These are phyloP conservation scores for Penicillium sumatraense DNA, from an alignment of 2,329 filamentous ascomycete species.

Conservation along the genomic window DNA sequence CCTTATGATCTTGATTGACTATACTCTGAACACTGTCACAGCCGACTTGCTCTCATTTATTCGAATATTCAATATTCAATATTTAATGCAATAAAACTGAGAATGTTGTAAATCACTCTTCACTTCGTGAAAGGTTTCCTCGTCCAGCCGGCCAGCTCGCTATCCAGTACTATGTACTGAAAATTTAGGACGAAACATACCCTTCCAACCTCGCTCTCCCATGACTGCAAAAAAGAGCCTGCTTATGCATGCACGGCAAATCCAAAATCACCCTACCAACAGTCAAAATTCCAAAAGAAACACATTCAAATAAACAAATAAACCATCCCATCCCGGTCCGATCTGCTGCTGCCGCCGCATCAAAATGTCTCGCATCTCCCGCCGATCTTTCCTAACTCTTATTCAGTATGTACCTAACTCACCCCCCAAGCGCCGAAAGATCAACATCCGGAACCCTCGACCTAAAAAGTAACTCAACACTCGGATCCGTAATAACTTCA, in stretches of 20 bases:
- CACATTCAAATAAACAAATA: neutral
- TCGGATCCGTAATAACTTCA: slow-evolving; percentile 44
- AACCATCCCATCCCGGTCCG: neutral
- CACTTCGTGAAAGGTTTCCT: too few relatives aligned
- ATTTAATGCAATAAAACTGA: too few relatives aligned
- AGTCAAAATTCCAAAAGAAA: neutral
- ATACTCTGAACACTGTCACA: too few relatives aligned
- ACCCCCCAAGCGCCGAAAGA: slow-evolving; percentile 25
- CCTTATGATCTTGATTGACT: too few relatives aligned
- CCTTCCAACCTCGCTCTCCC: too few relatives aligned
- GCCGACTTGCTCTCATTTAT: too few relatives aligned
- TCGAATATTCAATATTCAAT: too few relatives aligned
- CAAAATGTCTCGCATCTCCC: neutral
- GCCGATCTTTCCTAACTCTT: neutral
- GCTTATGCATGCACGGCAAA: neutral
- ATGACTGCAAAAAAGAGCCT: neutral
- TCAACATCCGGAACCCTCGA: slow-evolving; percentile 31
- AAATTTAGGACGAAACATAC: too few relatives aligned
- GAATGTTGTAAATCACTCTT: too few relatives aligned
- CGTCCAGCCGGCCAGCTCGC: too few relatives aligned
- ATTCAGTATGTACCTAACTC: neutral
- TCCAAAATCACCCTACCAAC: neutral
- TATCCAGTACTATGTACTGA: too few relatives aligned
- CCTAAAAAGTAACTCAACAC: slow-evolving; percentile 31
- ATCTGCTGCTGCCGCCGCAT: neutral